Base-by-base conservation (phyloP, 23 red algal species). In the Rhodosorus marinus region DNA sequence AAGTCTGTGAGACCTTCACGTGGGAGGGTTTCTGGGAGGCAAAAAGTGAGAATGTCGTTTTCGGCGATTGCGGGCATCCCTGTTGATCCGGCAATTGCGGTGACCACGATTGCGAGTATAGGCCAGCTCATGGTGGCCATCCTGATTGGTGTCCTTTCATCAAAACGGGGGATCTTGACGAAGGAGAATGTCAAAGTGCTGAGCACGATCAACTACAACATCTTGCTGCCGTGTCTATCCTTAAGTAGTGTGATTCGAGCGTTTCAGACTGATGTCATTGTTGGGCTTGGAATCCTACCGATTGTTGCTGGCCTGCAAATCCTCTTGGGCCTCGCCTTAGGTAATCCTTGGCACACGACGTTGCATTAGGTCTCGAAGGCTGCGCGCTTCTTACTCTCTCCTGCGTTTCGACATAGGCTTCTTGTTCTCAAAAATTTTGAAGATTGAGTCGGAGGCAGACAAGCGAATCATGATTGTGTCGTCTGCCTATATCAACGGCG, bases 161-260 rank as follows among this genome's bases (percentile, higher is more conserved):
- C 17, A 15, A 15, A 24, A 15, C 52, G 52, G 0, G 52, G 52
- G 29, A 27, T 56, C 20, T 32, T 56, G 29, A 56, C 20, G 29
- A 15, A 15, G 19, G 29, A 15, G 3, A 32, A 33, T 17, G 29
- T 56, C 4, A 3, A 15, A 3, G 75, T 66, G 6, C 52, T 81
- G 26, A 65, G 57, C n/a, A 34, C 42, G 8, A 23, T 48, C 1
- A 57, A 70, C 4, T 65, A 52, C 52, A 58, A 36, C 45, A 60
- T 81, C 27, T 70, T 81, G 22, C 63, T 81, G 25, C 75, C 75
- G 14, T 23, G 36, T 8, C 19, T 81, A 26, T 38, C 71, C 8
- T 64, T 81, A 32, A 36, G 57, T 23, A 81, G 71, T 43, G 52
- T 81, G 20, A 38, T 81, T 3, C 25, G 19, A 0, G 52, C 75